Percentiles rank a stretch among this genome's conserved stretches.
These are phyloP conservation scores for Periconia sp. DNA, from an alignment of 2,329 filamentous ascomycete genomes.

Conservation along the genomic window DNA sequence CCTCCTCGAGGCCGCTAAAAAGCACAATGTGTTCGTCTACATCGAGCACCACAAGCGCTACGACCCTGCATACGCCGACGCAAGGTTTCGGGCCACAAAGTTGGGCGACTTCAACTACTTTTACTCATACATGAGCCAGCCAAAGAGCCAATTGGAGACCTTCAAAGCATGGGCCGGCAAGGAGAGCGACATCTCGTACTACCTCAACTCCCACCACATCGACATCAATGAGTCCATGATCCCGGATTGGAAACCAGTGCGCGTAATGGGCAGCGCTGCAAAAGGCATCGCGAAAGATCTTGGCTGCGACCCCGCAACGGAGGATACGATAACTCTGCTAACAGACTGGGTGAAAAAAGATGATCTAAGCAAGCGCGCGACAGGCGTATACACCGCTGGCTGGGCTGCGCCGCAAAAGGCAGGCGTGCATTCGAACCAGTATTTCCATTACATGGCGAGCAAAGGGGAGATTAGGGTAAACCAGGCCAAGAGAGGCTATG, in stretches of 20 bases:
- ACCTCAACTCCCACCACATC: slow-evolving; percentile 93
- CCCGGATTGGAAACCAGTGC: slow-evolving; percentile 76
- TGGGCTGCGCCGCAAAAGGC: slow-evolving; percentile 94
- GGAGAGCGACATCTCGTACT: slow-evolving; percentile 94
- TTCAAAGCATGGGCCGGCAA: slow-evolving; percentile 94
- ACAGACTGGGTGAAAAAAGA: slow-evolving; percentile 84
- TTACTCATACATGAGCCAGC: slow-evolving; percentile 93
- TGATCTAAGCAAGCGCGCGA: slow-evolving; percentile 73
- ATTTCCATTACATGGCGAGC: slow-evolving; percentile 91
- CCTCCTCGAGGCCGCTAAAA: slow-evolving; percentile 73
- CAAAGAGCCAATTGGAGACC: slow-evolving; percentile 79
- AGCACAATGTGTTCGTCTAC: slow-evolving; percentile 85
- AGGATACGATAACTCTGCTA: slow-evolving; percentile 91
- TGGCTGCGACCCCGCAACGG: slow-evolving; percentile 80
- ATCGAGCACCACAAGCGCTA: slow-evolving; percentile 97
- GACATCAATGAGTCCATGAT: slow-evolving; percentile 95
- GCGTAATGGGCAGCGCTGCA: slow-evolving; percentile 78
- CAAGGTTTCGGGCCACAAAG: slow-evolving; percentile 74
- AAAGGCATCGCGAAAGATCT: slow-evolving; percentile 79
- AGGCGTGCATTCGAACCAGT: slow-evolving; percentile 95
- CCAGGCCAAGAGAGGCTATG: slow-evolving; percentile 93
- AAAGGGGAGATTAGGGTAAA: slow-evolving; percentile 87
- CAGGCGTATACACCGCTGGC: slow-evolving; percentile 89
- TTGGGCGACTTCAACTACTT: slow-evolving; percentile 98
- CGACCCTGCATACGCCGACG: slow-evolving; percentile 91